phyloP scores from a whole-genome alignment of 1,284 basidiomycete genomes.

The Trichosporon ovoides region DNA sequence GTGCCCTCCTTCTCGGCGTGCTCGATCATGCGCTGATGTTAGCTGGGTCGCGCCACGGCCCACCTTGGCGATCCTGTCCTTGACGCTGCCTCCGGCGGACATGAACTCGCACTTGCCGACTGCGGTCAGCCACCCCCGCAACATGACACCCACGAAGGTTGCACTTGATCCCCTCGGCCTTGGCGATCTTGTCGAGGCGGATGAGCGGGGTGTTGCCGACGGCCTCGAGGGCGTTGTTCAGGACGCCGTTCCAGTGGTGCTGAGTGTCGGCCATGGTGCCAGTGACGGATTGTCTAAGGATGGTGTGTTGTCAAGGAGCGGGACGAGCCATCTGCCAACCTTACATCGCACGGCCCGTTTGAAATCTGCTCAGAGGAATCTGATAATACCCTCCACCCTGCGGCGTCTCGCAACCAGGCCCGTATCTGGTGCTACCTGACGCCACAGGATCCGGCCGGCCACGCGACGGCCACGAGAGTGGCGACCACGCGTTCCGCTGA shows the following conservation, averaged over 20 bases:
- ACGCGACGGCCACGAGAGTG: neutral
- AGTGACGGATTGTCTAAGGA: neutral
- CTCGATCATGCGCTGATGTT: conserved; percentile 73
- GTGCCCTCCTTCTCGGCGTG: conserved; percentile 81
- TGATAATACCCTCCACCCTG: conserved; percentile 1
- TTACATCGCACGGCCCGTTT: neutral
- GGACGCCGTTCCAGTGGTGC: conserved; percentile 53
- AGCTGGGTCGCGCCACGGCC: conserved; percentile 6
- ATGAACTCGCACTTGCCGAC: conserved; percentile 88
- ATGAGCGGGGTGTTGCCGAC: conserved; percentile 89
- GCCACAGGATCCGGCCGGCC: conserved; percentile 2
- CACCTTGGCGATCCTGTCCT: conserved; percentile 86
- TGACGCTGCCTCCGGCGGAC: conserved; percentile 88
- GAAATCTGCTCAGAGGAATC: conserved; percentile 2
- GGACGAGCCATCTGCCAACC: neutral
- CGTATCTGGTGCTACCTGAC: conserved; percentile 1
- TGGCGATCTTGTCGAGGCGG: conserved; percentile 72
- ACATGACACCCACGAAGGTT: conserved; percentile 68
- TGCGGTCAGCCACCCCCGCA: conserved; percentile 37
- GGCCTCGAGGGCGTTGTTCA: conserved; percentile 72
- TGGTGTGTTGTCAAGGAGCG: neutral
- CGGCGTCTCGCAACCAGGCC: neutral
- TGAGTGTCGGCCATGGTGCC: conserved; percentile 6
- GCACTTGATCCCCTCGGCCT: conserved; percentile 72
- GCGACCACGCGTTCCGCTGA: neutral